Evolutionary conservation across 148 eudicot genomes (phyloP).

Genomic region (Polygonum aviculare): DNA sequence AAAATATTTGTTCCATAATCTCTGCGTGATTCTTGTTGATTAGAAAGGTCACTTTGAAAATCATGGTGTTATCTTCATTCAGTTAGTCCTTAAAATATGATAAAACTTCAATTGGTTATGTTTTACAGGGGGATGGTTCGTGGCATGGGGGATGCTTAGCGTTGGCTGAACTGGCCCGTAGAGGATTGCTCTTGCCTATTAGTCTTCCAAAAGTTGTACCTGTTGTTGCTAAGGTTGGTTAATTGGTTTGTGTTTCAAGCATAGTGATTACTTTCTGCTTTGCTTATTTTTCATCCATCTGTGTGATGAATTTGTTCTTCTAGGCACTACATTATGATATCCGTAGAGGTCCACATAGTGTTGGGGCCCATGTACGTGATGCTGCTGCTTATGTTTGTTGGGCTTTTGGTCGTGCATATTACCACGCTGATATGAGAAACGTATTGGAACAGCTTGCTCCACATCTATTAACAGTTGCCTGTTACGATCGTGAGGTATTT

Average conservation of each 20-base stretch:
- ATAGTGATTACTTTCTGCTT: background rate
- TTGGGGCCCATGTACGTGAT: constrained; percentile 98
- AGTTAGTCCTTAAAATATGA: background rate
- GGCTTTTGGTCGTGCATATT: constrained; percentile 99
- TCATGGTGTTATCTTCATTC: background rate
- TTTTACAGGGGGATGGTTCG: constrained; percentile 89
- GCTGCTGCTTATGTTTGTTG: constrained; percentile 99
- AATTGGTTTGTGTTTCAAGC: background rate
- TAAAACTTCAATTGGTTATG: background rate
- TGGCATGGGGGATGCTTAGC: constrained; percentile 99
- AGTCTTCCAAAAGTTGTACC: constrained; percentile 94
- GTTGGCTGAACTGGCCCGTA: constrained; percentile 95
- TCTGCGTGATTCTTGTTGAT: background rate
- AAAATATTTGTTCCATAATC: background rate
- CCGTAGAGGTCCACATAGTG: constrained; percentile 97
- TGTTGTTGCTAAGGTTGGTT: constrained; percentile 73
- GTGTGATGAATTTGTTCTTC: constrained; percentile 5
- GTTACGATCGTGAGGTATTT: constrained; percentile 95
- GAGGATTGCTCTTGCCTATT: constrained; percentile 87
- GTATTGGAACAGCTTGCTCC: constrained; percentile 81
- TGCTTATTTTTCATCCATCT: background rate
- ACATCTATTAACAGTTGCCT: constrained; percentile 82
- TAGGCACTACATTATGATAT: constrained; percentile 92
- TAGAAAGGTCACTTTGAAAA: background rate
- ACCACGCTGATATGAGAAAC: constrained; percentile 66